phyloP scores from a whole-genome alignment of 1,139 yeast species.

The Taphrina deformans region DNA sequence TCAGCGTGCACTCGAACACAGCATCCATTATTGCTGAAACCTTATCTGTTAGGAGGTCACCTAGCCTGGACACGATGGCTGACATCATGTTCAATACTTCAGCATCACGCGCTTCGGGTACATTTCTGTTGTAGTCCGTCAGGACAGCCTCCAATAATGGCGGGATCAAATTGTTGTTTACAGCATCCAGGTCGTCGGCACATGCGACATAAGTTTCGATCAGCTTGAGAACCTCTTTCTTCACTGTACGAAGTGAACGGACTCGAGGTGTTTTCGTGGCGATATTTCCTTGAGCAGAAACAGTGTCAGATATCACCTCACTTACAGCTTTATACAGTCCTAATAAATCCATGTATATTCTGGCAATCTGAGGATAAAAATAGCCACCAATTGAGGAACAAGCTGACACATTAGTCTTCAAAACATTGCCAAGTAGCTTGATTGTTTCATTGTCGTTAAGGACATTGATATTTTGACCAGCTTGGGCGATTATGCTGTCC shows the following conservation, averaged over 20 bases:
- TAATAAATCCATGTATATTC: slow-evolving; percentile 85
- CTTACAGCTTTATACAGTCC: slow-evolving; percentile 87
- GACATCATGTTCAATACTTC: slow-evolving; percentile 95
- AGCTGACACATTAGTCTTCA: slow-evolving; percentile 91
- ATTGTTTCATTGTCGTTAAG: slow-evolving; percentile 83
- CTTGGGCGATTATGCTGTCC: slow-evolving; percentile 83
- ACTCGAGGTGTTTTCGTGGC: slow-evolving; percentile 96
- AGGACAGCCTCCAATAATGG: slow-evolving; percentile 82
- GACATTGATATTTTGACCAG: slow-evolving; percentile 83
- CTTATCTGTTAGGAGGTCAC: slow-evolving; percentile 78
- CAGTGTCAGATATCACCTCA: slow-evolving; percentile 78
- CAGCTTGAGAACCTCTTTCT: slow-evolving; percentile 87
- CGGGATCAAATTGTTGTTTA: slow-evolving; percentile 78
- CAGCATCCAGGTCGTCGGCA: slow-evolving; percentile 82
- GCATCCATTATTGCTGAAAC: slow-evolving; percentile 83
- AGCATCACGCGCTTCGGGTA: slow-evolving; percentile 96
- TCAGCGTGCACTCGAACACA: slow-evolving; percentile 90
- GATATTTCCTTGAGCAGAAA: slow-evolving; percentile 72
- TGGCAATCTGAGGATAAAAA: slow-evolving; percentile 82
- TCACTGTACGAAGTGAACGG: slow-evolving; percentile 91
- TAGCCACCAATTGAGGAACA: slow-evolving; percentile 92
- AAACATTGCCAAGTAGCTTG: slow-evolving; percentile 86
- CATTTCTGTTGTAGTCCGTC: slow-evolving; percentile 83
- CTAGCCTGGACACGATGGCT: slow-evolving; percentile 82
- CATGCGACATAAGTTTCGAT: slow-evolving; percentile 85